Conservation (phyloP, 768 basidiomycete genomes). For the Lactarius pseudohatsudake region DNA sequence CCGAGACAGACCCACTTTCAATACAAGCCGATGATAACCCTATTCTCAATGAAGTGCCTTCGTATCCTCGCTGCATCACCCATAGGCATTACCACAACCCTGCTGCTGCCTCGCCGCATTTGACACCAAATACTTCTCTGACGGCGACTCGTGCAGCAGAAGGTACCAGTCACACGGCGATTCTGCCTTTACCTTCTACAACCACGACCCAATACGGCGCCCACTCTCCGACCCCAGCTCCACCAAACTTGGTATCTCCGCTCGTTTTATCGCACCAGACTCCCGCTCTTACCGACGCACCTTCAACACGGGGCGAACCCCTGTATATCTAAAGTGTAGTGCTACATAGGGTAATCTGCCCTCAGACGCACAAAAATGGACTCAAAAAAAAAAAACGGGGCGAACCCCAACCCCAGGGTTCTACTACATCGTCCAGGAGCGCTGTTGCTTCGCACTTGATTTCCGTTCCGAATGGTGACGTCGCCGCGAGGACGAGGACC, state of each 20-base stretch:
- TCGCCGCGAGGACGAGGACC: neutral
- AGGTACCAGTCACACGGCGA: neutral
- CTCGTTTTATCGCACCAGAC: neutral
- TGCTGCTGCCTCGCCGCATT: neutral
- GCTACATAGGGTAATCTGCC: too few relatives aligned
- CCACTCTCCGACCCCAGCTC: neutral
- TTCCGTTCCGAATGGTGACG: neutral
- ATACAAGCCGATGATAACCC: neutral
- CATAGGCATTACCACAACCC: neutral
- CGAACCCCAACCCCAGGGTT: neutral
- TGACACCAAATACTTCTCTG: neutral
- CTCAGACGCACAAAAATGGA: too few relatives aligned
- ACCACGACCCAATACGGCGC: neutral
- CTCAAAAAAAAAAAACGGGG: too few relatives aligned
- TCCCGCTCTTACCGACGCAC: neutral
- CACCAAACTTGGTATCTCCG: neutral
- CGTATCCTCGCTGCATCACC: constrained; percentile 11
- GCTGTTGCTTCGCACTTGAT: neutral
- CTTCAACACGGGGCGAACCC: neutral
- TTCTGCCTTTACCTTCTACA: neutral
- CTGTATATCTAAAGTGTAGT: too few relatives aligned
- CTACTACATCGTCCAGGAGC: neutral
- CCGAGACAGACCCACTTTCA: neutral
- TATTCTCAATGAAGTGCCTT: constrained; percentile 1
- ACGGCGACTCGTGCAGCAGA: neutral